A percentile compares a stretch with the other conserved stretches of the same genome.
phyloP scores from a whole-genome alignment of 2,329 filamentous ascomycete genomes.

The Cercospora nicotianae region DNA sequence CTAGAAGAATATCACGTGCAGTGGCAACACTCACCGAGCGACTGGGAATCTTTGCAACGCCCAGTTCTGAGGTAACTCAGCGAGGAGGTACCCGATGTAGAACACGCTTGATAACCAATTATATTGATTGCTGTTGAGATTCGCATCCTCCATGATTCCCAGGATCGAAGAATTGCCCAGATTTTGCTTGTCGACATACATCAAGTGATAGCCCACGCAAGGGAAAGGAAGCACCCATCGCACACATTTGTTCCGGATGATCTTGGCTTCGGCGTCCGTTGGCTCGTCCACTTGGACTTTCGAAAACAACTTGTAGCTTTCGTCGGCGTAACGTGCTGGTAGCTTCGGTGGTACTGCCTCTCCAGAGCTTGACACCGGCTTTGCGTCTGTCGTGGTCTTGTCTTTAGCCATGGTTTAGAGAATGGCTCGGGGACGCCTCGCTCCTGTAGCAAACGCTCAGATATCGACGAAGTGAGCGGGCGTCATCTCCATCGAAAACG shows the following conservation, averaged over 20 bases:
- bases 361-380: background rate
- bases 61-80: constrained; percentile 33
- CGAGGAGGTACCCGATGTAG: constrained; percentile 31
- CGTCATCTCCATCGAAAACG: background rate
- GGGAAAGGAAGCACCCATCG: constrained; percentile 25
- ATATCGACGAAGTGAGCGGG: background rate
- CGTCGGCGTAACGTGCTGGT: constrained; percentile 19
- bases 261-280: constrained; percentile 19
- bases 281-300: constrained; percentile 22
- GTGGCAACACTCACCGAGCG: background rate
- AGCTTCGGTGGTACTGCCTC: constrained; percentile 16
- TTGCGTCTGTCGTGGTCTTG: background rate
- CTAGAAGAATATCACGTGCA: no score
- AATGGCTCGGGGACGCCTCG: background rate
- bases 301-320: constrained; percentile 26
- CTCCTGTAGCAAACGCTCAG: background rate
- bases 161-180: constrained; percentile 35
- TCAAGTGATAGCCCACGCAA: constrained; percentile 25
- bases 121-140: constrained; percentile 31
- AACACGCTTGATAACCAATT: constrained; percentile 32
- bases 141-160: constrained; percentile 38
- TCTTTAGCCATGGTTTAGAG: constrained; percentile 18
- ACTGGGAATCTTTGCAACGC: constrained; percentile 28
- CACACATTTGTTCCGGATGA: constrained; percentile 24
- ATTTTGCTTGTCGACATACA: constrained; percentile 28